Evolutionary conservation across 192 early-diverging fungal genomes (phyloP).

Genomic region (Umbelopsis ramanniana): DNA sequence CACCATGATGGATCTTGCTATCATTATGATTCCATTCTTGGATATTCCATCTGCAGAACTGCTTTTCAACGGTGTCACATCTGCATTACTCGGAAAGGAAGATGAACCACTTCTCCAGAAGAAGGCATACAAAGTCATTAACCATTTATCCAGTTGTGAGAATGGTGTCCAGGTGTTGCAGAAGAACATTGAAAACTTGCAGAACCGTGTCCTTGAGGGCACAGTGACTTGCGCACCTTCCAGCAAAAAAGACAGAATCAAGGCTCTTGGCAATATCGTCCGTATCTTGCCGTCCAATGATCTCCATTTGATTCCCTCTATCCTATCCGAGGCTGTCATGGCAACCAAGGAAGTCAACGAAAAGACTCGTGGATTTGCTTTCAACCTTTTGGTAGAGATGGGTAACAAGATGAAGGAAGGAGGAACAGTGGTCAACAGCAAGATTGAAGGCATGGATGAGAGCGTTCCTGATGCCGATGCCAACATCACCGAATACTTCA

Average conservation of each 20-base stretch:
- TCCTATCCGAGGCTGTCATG: constrained; percentile 91
- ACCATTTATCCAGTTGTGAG: constrained; percentile 54
- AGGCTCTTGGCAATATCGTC: constrained; percentile 68
- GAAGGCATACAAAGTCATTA: constrained; percentile 92
- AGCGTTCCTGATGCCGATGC: constrained; percentile 52
- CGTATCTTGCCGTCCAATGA: constrained; percentile 64
- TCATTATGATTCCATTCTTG: constrained; percentile 75
- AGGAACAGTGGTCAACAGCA: constrained; percentile 49
- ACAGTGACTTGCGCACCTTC: constrained; percentile 65
- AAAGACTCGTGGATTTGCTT: constrained; percentile 80
- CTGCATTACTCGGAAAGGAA: constrained; percentile 60
- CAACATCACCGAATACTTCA: constrained; percentile 81
- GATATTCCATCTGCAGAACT: constrained; percentile 65
- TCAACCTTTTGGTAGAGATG: constrained; percentile 87
- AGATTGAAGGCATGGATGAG: constrained; percentile 40
- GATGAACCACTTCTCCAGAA: constrained; percentile 84
- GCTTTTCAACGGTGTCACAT: constrained; percentile 59
- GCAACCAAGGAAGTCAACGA: constrained; percentile 94
- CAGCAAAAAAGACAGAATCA: constrained; percentile 83
- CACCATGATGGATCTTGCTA: constrained; percentile 88
- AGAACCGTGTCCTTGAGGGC: constrained; percentile 71
- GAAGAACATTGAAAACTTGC: constrained; percentile 62
- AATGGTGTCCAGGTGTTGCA: constrained; percentile 50
- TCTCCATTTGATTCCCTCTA: constrained; percentile 85
- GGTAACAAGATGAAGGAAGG: constrained; percentile 86